phyloP scores from a whole-genome alignment of 2,329 filamentous ascomycete genomes.

The Neonectria punicea region DNA sequence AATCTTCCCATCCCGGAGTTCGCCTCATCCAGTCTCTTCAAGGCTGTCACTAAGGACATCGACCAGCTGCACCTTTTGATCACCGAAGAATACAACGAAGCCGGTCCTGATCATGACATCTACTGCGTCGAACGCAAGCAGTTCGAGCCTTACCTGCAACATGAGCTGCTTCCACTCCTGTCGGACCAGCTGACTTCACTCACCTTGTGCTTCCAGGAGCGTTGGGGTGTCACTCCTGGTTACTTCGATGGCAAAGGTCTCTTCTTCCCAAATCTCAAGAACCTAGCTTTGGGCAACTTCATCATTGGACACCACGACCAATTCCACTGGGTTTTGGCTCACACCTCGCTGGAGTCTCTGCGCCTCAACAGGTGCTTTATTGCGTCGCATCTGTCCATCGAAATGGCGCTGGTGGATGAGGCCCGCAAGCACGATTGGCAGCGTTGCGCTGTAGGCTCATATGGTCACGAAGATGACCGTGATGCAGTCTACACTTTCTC shows the following conservation, averaged over 20 bases:
- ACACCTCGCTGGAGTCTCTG: conserved; percentile 26
- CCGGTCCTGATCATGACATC: conserved; percentile 28
- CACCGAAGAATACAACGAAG: conserved; percentile 26
- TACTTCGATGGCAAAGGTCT: conserved; percentile 38
- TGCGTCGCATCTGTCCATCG: conserved; percentile 17
- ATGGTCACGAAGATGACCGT: background rate
- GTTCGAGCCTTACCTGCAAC: conserved; percentile 38
- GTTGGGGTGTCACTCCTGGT: conserved; percentile 36
- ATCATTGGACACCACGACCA: conserved; percentile 37
- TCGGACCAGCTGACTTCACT: conserved; percentile 34
- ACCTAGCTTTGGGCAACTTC: conserved; percentile 30
- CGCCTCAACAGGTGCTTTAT: conserved; percentile 24
- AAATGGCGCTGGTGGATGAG: background rate
- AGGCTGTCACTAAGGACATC: conserved; percentile 25
- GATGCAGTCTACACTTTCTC: conserved; percentile 23
- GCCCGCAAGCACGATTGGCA: conserved; percentile 30
- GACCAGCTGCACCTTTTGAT: conserved; percentile 29
- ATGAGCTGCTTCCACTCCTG: conserved; percentile 28
- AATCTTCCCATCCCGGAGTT: conserved; percentile 30
- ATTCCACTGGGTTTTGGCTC: conserved; percentile 40
- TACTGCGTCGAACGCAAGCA: conserved; percentile 26
- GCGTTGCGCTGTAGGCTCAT: conserved; percentile 3
- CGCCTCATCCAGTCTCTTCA: conserved; percentile 12
- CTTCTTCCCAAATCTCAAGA: conserved; percentile 35
- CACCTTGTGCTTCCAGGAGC: conserved; percentile 32